These are phyloP conservation scores for Haplosporangium sp. DNA, from an alignment of 371 early-diverging fungal species.

Conservation along the genomic window DNA sequence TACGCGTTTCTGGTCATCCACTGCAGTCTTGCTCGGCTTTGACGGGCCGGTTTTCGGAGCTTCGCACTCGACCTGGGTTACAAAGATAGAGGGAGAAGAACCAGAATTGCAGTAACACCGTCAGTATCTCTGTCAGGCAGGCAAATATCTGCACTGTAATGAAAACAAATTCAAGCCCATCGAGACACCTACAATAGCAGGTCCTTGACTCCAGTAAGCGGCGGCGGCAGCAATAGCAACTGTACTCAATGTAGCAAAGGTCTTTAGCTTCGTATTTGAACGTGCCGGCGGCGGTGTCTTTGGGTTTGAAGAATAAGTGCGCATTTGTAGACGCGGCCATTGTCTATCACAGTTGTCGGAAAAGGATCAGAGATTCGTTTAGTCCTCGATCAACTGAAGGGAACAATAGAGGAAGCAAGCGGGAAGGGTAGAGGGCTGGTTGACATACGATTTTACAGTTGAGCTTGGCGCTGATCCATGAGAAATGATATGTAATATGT, in stretches of 20 bases:
- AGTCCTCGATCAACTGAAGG: background rate
- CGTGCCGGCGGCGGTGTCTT: background rate
- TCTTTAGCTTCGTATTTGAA: constrained; percentile 9
- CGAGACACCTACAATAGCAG: constrained; percentile 16
- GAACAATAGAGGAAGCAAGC: background rate
- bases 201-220: constrained; percentile 43
- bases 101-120: too few relatives aligned
- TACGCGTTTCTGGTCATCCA: constrained; percentile 39
- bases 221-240: constrained; percentile 22
- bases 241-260: constrained; percentile 16
- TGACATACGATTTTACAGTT: too few relatives aligned
- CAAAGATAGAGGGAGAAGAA: background rate
- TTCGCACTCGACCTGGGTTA: constrained; percentile 25
- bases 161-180: background rate
- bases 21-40: constrained; percentile 23
- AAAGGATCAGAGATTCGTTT: constrained; percentile 19
- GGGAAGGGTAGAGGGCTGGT: too few relatives aligned
- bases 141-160: too few relatives aligned
- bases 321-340: background rate
- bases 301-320: constrained; percentile 23
- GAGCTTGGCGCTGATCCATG: too few relatives aligned
- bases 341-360: constrained; percentile 15
- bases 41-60: constrained; percentile 28
- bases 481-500: too few relatives aligned
- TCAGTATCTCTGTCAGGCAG: too few relatives aligned